These are phyloP conservation scores for Prunus mongolica DNA, from an alignment of 306 rosid genomes.

Conservation along the genomic window DNA sequence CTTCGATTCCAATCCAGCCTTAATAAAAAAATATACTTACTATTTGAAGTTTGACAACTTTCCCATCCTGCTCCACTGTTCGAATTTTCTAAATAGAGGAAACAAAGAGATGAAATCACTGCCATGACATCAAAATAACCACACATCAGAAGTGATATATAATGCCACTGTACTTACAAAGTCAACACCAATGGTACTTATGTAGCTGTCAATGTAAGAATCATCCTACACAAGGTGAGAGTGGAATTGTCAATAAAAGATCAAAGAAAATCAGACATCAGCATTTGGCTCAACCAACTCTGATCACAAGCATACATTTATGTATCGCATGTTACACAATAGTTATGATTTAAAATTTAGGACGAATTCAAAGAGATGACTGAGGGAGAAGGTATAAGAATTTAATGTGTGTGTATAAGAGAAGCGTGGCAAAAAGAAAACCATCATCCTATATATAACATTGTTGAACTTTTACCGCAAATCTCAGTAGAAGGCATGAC, in stretches of 20 bases:
- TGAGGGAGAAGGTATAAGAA: background rate
- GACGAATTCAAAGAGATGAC: background rate
- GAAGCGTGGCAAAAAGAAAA: background rate
- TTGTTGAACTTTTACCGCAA: slow-evolving; percentile 49
- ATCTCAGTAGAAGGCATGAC: slow-evolving; percentile 80
- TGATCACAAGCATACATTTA: background rate
- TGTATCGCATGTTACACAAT: background rate
- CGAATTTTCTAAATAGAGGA: slow-evolving; percentile 59
- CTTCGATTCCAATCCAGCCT: background rate
- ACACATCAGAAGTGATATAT: slow-evolving; percentile 10
- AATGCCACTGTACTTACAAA: slow-evolving; percentile 45
- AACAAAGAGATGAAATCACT: slow-evolving; percentile 8
- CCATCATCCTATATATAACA: background rate
- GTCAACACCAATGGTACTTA: slow-evolving; percentile 84
- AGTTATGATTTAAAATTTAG: background rate
- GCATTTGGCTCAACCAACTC: background rate
- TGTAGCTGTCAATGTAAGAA: slow-evolving; percentile 82
- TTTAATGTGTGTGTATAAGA: background rate
- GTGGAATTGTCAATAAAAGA: slow-evolving; percentile 9
- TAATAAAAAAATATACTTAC: slow-evolving; percentile 37
- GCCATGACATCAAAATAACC: slow-evolving; percentile 3
- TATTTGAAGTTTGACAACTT: slow-evolving; percentile 77
- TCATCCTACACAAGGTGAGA: slow-evolving; percentile 48
- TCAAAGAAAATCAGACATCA: background rate
- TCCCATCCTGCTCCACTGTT: slow-evolving; percentile 80